phyloP scores from a whole-genome alignment of 257 asterid species.

The Voacanga thouarsii region DNA sequence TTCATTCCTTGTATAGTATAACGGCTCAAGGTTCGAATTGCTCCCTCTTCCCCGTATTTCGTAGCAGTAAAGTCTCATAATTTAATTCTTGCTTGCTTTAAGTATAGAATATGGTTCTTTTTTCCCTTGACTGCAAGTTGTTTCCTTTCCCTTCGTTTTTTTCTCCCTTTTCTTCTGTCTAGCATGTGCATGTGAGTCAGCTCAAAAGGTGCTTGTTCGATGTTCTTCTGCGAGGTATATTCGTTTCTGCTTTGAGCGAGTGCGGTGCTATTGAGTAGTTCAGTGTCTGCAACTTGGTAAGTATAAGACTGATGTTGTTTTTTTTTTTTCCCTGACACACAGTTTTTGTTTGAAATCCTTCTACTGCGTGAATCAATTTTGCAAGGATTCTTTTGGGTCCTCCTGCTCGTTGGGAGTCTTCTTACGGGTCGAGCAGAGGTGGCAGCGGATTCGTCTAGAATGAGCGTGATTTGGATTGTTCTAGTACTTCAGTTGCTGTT shows the following conservation, averaged over 20 bases:
- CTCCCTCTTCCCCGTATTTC: neutral
- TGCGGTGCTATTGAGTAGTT: too few species aligned
- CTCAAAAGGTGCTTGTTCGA: neutral
- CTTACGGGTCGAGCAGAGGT: neutral
- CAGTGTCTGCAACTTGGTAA: too few species aligned
- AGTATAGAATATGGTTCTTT: slow-evolving; percentile 41
- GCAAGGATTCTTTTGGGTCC: slow-evolving; percentile 11
- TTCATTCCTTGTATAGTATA: too few species aligned
- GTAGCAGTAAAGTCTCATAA: neutral
- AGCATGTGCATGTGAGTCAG: slow-evolving; percentile 7
- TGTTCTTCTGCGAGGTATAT: neutral
- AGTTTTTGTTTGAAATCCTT: too few species aligned
- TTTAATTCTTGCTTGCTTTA: neutral
- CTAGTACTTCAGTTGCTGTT: slow-evolving; percentile 32
- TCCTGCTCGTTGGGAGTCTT: neutral
- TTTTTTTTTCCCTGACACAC: too few species aligned
- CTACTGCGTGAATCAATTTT: slow-evolving; percentile 4
- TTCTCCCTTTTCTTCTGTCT: slow-evolving; percentile 8
- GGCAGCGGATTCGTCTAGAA: slow-evolving; percentile 22
- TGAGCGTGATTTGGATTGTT: slow-evolving; percentile 44
- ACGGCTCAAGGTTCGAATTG: neutral
- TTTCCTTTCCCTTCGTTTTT: slow-evolving; percentile 14
- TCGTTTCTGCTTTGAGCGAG: neutral
- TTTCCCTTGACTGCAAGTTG: slow-evolving; percentile 12
- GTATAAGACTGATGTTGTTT: too few species aligned